A percentile compares a stretch with the other conserved stretches of the same genome.
Conservation (phyloP, 305 asterid species). For the Nicotiana rustica region DNA sequence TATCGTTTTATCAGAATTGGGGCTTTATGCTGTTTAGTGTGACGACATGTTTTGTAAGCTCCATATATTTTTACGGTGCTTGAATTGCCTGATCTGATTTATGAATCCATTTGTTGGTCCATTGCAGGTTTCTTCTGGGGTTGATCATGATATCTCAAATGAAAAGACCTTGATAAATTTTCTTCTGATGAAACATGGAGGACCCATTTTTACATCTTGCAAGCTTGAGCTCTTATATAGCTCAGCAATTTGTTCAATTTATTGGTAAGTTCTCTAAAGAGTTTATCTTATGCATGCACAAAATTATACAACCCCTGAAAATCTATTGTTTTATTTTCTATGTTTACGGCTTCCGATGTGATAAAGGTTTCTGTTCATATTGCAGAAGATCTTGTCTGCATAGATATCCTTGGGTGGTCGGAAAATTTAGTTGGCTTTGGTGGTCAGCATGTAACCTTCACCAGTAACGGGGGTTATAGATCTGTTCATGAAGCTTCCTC, state of each 20-base stretch:
- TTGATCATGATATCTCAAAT: constrained; percentile 40
- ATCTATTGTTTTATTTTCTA: constrained; percentile 2
- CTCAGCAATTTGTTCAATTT: constrained; percentile 57
- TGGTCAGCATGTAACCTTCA: constrained; percentile 46
- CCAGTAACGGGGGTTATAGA: constrained; percentile 40
- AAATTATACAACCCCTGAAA: not conserved
- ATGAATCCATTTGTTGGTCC: not conserved
- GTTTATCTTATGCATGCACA: not conserved
- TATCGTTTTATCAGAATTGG: not conserved
- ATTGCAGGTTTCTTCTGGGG: constrained; percentile 35
- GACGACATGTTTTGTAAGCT: not conserved
- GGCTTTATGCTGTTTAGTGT: constrained; percentile 4
- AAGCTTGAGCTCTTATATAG: constrained; percentile 64
- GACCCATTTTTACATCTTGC: constrained; percentile 71
- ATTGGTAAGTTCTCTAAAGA: constrained; percentile 55
- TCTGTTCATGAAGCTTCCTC: constrained; percentile 48
- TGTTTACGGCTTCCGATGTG: constrained; percentile 33
- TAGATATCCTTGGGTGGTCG: constrained; percentile 58
- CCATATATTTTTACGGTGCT: not conserved
- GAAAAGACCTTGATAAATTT: constrained; percentile 38
- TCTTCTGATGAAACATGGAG: constrained; percentile 58
- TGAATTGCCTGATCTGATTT: constrained; percentile 7
- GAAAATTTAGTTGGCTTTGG: constrained; percentile 53
- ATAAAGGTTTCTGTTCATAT: constrained; percentile 25
- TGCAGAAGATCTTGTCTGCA: constrained; percentile 69